Conservation (phyloP, 148 eudicot species). For the Chenopodium suecicum region DNA sequence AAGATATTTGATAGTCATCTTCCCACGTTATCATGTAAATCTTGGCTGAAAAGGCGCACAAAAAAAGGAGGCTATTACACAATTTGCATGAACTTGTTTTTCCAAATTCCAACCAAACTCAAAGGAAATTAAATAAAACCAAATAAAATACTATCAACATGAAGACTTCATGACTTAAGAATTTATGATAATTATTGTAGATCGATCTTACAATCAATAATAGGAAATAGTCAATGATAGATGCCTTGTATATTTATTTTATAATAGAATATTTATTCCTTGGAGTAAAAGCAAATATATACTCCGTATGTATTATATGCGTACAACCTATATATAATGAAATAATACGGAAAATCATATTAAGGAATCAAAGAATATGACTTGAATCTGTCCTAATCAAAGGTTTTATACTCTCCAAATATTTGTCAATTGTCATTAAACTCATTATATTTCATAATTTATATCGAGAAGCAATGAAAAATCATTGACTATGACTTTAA, state of each 20-base stretch:
- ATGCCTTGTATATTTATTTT: background rate
- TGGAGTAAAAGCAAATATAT: conserved; percentile 11
- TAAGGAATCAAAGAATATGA: conserved; percentile 8
- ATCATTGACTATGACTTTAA: background rate
- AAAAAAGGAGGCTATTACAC: background rate
- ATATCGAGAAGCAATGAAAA: background rate
- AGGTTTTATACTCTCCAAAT: background rate
- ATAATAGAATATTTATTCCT: background rate
- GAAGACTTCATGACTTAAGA: background rate
- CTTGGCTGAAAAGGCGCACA: background rate
- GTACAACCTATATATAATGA: background rate
- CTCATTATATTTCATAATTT: background rate
- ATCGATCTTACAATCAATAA: background rate
- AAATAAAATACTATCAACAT: background rate
- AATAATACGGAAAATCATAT: background rate
- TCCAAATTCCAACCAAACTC: conserved; percentile 24
- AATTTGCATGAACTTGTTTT: conserved; percentile 12
- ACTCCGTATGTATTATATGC: background rate
- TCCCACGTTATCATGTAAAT: conserved; percentile 6
- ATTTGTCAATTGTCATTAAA: background rate
- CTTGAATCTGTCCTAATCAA: background rate
- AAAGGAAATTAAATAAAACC: background rate
- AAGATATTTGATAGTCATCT: background rate
- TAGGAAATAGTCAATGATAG: conserved; percentile 20
- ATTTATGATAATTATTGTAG: background rate